phyloP scores from a whole-genome alignment of 805 yeast genomes.

The Isabelozyma rhagii region DNA sequence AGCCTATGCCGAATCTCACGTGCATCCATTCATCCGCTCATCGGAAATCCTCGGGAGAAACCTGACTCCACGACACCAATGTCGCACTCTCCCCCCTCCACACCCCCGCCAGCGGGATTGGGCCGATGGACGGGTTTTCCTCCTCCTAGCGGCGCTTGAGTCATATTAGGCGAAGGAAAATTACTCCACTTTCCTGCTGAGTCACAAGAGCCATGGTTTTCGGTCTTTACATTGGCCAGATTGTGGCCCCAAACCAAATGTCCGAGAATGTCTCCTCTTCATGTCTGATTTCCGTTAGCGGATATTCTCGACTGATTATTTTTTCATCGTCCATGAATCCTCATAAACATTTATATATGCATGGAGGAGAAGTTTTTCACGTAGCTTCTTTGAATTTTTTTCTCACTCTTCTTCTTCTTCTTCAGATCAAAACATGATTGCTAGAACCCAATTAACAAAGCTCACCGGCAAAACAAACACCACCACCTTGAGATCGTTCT shows the following conservation, averaged over 20 bases:
- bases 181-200: background rate
- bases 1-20: background rate
- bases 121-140: background rate
- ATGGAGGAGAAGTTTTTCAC: background rate
- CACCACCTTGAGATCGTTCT: conserved; percentile 8
- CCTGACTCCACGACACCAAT: background rate
- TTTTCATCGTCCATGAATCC: background rate
- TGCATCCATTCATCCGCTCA: background rate
- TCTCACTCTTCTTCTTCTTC: background rate
- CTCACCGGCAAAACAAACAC: background rate
- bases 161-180: background rate
- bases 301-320: background rate
- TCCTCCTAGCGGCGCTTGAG: background rate
- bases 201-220: background rate
- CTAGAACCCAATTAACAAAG: background rate
- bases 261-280: background rate
- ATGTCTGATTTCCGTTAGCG: background rate
- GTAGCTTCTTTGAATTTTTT: too few relatives aligned
- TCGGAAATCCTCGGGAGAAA: background rate
- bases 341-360: background rate
- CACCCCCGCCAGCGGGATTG: background rate
- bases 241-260: background rate
- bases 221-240: background rate
- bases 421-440: background rate
- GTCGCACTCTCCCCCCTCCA: background rate